Evolutionary conservation across 192 early-diverging fungal genomes (phyloP), one percentile per base, ranked within the genome.

Genomic region (Umbelopsis ramanniana): DNA sequence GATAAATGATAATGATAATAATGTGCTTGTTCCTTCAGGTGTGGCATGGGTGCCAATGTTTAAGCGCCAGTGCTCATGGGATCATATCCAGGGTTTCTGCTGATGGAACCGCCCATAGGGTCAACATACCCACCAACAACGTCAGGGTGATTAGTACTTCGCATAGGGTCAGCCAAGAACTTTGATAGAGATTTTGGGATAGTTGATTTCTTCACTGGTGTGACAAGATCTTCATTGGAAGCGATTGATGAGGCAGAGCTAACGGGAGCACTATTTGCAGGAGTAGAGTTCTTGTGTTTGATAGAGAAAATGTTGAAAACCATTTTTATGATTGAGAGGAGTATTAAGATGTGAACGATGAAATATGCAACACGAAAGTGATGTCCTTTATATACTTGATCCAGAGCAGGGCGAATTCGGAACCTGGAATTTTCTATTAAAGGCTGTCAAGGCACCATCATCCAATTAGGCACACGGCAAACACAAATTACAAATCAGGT

Each of bases 11-110:
- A 40, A 40, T 40, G 3, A n/a, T 29, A 29, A 43, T 43, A 43
- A 43, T 1, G 40, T 43, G 11, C 40, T 43, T 5, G 40, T 43
- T 43, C 40, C 40, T 43, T 43, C 40, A 43, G 40, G 40, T 43
- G 40, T 43, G 40, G 40, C 52, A 53, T 5, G 4, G 24, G 4
- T 6, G 22, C 26, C 11, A 26, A 33, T 33, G 33, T 12, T 79
- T 69, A 79, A 17, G 77, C 67, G 43, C 77, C 77, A 23, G 69
- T 79, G 35, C 52, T 45, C 26, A 70, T 78, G 35, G 52, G 46
- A 53, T 78, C 77, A 57, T 57, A 38, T 11, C 69, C 63, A 60
- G 23, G 45, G 12, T 48, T 35, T 6, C 29, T 7, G 66, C 21
- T 24, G 24, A 47, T 35, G 5, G 53, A 17, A 8, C 48, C 40